Base-by-base conservation (phyloP, 2,329 filamentous ascomycete species). In the Allantophomopsis cytisporea region DNA sequence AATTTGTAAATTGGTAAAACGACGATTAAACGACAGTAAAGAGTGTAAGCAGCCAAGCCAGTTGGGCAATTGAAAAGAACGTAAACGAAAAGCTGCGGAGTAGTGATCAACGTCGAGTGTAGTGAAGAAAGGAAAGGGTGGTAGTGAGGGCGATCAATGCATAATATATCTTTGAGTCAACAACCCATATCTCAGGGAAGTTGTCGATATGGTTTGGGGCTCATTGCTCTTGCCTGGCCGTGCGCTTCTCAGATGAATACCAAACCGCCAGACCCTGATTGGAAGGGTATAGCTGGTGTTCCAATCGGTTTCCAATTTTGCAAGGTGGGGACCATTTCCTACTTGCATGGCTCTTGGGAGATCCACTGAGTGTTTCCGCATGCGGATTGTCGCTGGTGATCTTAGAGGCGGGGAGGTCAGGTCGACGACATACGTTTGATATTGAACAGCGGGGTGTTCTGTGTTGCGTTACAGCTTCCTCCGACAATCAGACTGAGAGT, bases 21-120 rank as follows among this genome's bases (percentile, higher is more conserved):
- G 23, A 28, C 23, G 23, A 28, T 28, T 28, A 28, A 28, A 28
- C 23, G 23, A 28, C 23, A 55, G 44, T 61, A 67, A 66, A 55
- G 64, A 68, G 67, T 62, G 64, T 59, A 66, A 59, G 61, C 60
- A 63, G 62, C 66, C 65, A 66, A 68, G 58, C 66, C 66, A 66
- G 66, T 68, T 66, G 64, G 65, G 55, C 49, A 53, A 54, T 10
- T 28, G 62, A 55, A 66, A 66, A 57, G 62, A 65, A 58, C 60
- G 61, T 55, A 45, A 41, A 46, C 47, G 23, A 53, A 54, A 53
- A 56, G 53, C 54, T 56, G 54, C 54, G 49, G 46, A 49, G 44
- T 32, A 41, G 50, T 54, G 54, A 47, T 57, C 47, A 49, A 54
- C 51, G 49, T 53, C 50, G 45, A 53, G 51, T 55, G 47, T 43